These are phyloP conservation scores for Pichia nakasei DNA, from an alignment of 805 yeast genomes.

Conservation along the genomic window DNA sequence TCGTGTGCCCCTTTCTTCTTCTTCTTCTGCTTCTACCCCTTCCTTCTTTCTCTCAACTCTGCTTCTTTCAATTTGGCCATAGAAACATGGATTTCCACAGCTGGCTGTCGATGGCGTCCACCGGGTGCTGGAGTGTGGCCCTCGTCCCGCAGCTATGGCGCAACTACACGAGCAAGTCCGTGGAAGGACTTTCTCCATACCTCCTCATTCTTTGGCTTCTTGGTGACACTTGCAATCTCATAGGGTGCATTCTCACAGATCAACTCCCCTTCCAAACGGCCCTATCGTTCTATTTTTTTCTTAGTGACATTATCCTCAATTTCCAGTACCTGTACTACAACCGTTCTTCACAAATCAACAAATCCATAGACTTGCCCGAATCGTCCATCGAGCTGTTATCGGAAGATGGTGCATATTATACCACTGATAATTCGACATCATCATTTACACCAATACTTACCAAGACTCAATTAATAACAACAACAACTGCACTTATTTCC, in stretches of 20 bases:
- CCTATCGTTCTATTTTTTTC: constrained; percentile 63
- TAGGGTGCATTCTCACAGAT: constrained; percentile 67
- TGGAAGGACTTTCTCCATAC: constrained; percentile 24
- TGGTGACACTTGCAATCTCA: constrained; percentile 29
- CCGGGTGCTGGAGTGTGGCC: constrained; percentile 29
- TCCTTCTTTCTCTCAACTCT: neutral
- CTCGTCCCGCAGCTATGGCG: constrained; percentile 29
- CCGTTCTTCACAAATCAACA: neutral
- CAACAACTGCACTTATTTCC: constrained; percentile 2
- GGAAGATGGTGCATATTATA: neutral
- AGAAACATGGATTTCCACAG: neutral
- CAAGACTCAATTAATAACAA: constrained; percentile 8
- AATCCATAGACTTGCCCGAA: neutral
- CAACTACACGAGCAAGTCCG: constrained; percentile 25
- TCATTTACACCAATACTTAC: neutral
- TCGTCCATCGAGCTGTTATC: neutral
- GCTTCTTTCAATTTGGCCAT: too few species aligned
- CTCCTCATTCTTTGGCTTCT: constrained; percentile 26
- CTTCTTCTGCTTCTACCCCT: neutral
- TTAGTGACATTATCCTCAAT: constrained; percentile 59
- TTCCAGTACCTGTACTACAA: constrained; percentile 65
- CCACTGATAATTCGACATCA: neutral
- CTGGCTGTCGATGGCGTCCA: constrained; percentile 13
- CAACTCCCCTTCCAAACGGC: constrained; percentile 77
- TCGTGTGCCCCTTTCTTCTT: too few species aligned